Conservation (phyloP, 352 stramenopile genomes). For the Globisporangium alternatum region DNA sequence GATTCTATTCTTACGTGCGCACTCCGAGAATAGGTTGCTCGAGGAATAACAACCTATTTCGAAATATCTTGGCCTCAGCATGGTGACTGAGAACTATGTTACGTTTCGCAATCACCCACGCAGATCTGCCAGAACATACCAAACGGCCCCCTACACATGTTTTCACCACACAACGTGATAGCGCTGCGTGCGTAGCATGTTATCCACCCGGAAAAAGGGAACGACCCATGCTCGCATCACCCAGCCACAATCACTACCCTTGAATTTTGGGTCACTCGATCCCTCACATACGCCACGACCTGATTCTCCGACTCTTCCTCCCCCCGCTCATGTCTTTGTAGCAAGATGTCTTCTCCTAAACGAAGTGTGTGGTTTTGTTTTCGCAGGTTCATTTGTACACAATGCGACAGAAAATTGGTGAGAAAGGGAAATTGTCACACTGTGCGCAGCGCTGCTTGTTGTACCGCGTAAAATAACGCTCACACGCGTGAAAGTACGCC, state of each 20-base stretch:
- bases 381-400: background rate
- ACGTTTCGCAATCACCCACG: too few relatives aligned
- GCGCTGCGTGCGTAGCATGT: too few relatives aligned
- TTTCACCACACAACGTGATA: too few relatives aligned
- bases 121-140: too few relatives aligned
- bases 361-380: background rate
- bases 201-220: background rate
- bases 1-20: too few relatives aligned
- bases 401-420: background rate
- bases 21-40: too few relatives aligned
- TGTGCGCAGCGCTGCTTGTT: background rate
- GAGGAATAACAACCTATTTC: too few relatives aligned
- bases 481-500: conserved; percentile 5
- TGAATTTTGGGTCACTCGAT: background rate
- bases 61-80: too few relatives aligned
- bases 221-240: too few relatives aligned
- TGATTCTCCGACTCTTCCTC: conserved; percentile 18
- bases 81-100: too few relatives aligned
- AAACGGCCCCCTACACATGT: too few relatives aligned
- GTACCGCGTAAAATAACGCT: conserved; percentile 1
- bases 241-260: background rate
- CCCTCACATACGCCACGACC: background rate
- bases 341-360: background rate
- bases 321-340: conserved; percentile 3
- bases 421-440: background rate